A percentile compares a stretch with the other conserved stretches of the same genome.
Conservation (phyloP, 2,329 filamentous ascomycete genomes). For the Septoria linicola region DNA sequence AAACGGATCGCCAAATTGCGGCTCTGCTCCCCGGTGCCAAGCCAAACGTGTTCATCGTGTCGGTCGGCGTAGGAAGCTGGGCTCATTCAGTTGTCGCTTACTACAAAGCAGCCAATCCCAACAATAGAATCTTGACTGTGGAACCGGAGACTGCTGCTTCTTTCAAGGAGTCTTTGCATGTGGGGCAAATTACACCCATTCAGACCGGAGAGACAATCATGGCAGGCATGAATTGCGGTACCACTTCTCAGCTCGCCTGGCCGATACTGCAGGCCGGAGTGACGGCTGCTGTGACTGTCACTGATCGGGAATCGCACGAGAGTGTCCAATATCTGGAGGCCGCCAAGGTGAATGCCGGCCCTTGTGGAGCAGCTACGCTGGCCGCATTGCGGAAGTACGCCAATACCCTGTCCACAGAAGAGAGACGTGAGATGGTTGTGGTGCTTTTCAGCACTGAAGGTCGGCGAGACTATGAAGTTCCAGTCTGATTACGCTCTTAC, state of each 20-base stretch:
- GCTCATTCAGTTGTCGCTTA: slow-evolving; percentile 67
- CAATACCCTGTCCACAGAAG: slow-evolving; percentile 41
- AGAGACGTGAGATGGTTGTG: slow-evolving; percentile 53
- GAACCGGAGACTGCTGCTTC: slow-evolving; percentile 67
- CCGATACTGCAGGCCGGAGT: slow-evolving; percentile 57
- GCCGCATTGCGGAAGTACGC: slow-evolving; percentile 55
- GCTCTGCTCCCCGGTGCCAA: slow-evolving; percentile 34
- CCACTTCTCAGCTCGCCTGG: slow-evolving; percentile 66
- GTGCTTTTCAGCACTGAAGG: slow-evolving; percentile 69
- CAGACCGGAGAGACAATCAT: slow-evolving; percentile 65
- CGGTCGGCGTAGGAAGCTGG: slow-evolving; percentile 71
- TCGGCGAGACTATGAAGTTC: slow-evolving; percentile 50
- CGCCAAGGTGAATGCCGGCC: slow-evolving; percentile 54
- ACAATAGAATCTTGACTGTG: slow-evolving; percentile 58
- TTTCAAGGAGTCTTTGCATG: slow-evolving; percentile 54
- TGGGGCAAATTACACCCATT: slow-evolving; percentile 51
- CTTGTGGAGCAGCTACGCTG: slow-evolving; percentile 62
- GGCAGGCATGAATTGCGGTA: slow-evolving; percentile 72
- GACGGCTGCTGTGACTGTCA: slow-evolving; percentile 60
- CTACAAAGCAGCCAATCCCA: slow-evolving; percentile 53
- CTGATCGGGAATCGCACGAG: slow-evolving; percentile 61
- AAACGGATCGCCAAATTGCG: slow-evolving; percentile 63
- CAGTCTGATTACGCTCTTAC: slow-evolving; percentile 1
- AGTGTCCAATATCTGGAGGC: slow-evolving; percentile 56
- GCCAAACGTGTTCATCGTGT: slow-evolving; percentile 58